Evolutionary conservation across 139 green algal genomes (phyloP), one percentile per base, ranked within the genome.

Genomic region (Chlamydomonas asymmetrica): DNA sequence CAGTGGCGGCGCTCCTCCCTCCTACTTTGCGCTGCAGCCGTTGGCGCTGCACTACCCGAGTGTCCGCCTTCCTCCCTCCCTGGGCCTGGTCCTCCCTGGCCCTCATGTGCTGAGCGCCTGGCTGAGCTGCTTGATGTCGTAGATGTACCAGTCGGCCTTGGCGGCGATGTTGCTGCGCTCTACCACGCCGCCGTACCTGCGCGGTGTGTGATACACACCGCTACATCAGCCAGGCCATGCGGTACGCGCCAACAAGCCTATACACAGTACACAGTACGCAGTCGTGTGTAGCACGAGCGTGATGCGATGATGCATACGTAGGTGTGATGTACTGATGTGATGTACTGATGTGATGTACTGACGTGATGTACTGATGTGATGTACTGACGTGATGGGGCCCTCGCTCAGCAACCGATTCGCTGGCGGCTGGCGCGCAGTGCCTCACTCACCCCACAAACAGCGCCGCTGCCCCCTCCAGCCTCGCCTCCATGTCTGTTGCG

Each of bases 401-500:
- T n/a, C n/a, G n/a, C n/a, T n/a, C n/a, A n/a, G n/a, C n/a, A n/a
- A 56, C 16, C 16, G 25, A 23, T 29, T 34, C 56, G 31, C 56
- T 63, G 16, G 22, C 56, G 8, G 18, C 32, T 48, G 64, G 23
- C 5, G 25, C 41, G 25, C 40, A 48, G 23, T 2, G 3, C 10
- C 7, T 2, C 13, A 2, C 89, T 50, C 75, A 97, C 86, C 94
- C 94, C n/a, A 99, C 93, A 72, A 99, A 98, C 0, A 97, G 79
- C 50, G 95, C 88, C 0, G 96, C 96, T 3, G 87, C 96, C 16
- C 93, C 93, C 38, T 88, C 83, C 37, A 79, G 63, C 1, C 90
- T 81, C 6, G 96, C 96, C 80, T 99, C 97, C 27, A 94, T 49
- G 74, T 99, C 97, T 0, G 97, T 99, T 1, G 93, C 95, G 32